Conservation (phyloP, 139 green algal species). For the Coccomyxa sp. region DNA sequence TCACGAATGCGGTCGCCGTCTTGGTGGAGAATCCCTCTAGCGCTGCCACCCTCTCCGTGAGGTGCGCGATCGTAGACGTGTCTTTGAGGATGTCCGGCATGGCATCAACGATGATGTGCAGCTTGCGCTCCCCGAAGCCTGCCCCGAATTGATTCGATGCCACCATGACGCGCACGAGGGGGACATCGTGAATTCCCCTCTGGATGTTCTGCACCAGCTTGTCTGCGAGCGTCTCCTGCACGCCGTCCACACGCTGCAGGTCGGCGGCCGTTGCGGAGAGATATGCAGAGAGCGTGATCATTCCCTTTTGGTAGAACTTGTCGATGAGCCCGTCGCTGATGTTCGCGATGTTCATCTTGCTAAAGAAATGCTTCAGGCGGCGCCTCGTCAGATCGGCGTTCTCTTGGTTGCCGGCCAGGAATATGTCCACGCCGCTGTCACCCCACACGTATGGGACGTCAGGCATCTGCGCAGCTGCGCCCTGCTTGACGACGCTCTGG, state of each 20-base stretch:
- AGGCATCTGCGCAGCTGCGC: background rate
- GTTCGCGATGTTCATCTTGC: background rate
- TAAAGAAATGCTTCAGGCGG: background rate
- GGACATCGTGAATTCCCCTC: background rate
- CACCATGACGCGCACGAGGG: background rate
- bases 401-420: background rate
- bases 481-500: background rate
- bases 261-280: background rate
- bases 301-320: background rate
- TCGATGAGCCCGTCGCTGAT: background rate
- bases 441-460: background rate
- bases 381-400: background rate
- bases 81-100: background rate
- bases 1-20: background rate
- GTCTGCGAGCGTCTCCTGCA: background rate
- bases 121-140: background rate
- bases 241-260: background rate
- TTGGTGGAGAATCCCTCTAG: background rate
- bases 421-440: background rate
- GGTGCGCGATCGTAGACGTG: background rate
- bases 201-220: background rate
- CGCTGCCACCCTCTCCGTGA: background rate
- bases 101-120: background rate
- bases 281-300: background rate
- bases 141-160: background rate